Evolutionary conservation across 106 monocot genomes (phyloP), one percentile per base, ranked within the genome.

Genomic region (Narthecium ossifragum): DNA sequence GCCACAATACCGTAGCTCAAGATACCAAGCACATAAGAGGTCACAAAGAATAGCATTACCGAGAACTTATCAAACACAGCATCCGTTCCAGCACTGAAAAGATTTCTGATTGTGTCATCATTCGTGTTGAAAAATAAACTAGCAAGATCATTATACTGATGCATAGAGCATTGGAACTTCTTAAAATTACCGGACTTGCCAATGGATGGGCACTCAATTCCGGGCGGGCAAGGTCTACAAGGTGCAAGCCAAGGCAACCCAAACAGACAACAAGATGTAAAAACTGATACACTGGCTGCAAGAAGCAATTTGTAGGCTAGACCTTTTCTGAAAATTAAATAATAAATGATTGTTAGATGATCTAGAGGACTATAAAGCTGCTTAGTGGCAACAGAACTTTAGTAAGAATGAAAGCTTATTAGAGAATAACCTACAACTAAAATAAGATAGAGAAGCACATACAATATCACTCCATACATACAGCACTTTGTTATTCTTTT

Each of bases 111-210:
- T 5, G 88, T 63, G 51, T 88, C 76, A 43, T 92, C 92, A 36
- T 88, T 88, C 8, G 84, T 88, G 73, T 84, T 92, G 66, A 92
- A 88, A 38, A 92, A 81, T 11, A 92, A 72, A 60, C 81, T 84
- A 30, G 88, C 92, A 5, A 92, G 65, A 53, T 92, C 92, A 68
- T 92, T 92, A 65, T 92, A 92, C 61, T 92, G 78, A n/a, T 76
- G 67, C 25, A 68, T 51, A 54, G 88, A 49, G 57, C 92, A 92
- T 23, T 88, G 88, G 40, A 78, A 92, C 47, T 78, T 82, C 61
- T 70, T 84, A 53, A 87, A 92, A 15, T 84, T 83, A 20, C 80
- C 80, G 6, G 81, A 73, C 40, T 65, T 72, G 22, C 79, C 72
- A 13, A 76, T 69, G 2, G 84, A 75, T 5, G 77, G 81, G 75